Percentiles rank a stretch among this genome's conserved stretches.
Evolutionary conservation across 2,329 filamentous ascomycete genomes (phyloP).

Genomic region (Fusarium stilboides): DNA sequence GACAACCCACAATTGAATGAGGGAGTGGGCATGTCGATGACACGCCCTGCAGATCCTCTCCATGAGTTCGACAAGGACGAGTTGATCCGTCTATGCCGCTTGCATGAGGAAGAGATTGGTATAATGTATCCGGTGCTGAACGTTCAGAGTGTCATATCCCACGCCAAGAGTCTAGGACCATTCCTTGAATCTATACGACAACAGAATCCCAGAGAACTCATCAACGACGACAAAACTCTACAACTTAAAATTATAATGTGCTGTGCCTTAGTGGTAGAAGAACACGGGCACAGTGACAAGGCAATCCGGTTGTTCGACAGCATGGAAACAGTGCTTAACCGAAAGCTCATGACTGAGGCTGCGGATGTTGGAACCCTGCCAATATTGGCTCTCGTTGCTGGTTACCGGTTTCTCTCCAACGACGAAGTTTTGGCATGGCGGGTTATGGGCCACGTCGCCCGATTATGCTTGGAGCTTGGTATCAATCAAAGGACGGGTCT

Average conservation of each 20-base stretch:
- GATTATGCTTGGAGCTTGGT: slow-evolving; percentile 85
- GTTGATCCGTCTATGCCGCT: slow-evolving; percentile 80
- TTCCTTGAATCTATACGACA: slow-evolving; percentile 74
- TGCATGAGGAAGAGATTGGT: slow-evolving; percentile 92
- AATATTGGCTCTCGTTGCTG: slow-evolving; percentile 67
- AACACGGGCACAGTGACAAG: slow-evolving; percentile 81
- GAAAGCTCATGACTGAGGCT: slow-evolving; percentile 70
- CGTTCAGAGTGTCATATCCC: slow-evolving; percentile 78
- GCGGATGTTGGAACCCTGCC: slow-evolving; percentile 65
- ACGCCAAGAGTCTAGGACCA: slow-evolving; percentile 78
- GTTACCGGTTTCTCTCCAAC: slow-evolving; percentile 87
- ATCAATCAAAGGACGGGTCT: slow-evolving; percentile 86
- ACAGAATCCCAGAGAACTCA: slow-evolving; percentile 54
- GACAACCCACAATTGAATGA: slow-evolving; percentile 66
- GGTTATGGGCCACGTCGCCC: slow-evolving; percentile 84
- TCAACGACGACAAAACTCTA: slow-evolving; percentile 71
- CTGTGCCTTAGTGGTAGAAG: slow-evolving; percentile 82
- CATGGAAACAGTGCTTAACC: slow-evolving; percentile 80
- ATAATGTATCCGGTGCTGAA: slow-evolving; percentile 92
- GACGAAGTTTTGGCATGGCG: slow-evolving; percentile 91
- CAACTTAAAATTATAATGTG: slow-evolving; percentile 89
- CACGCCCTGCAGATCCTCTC: slow-evolving; percentile 76
- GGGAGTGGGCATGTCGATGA: slow-evolving; percentile 33
- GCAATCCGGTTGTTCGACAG: slow-evolving; percentile 82
- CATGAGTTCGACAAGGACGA: slow-evolving; percentile 85